phyloP scores from a whole-genome alignment of 1,284 basidiomycete genomes.

The Gymnopus androsaceus region DNA sequence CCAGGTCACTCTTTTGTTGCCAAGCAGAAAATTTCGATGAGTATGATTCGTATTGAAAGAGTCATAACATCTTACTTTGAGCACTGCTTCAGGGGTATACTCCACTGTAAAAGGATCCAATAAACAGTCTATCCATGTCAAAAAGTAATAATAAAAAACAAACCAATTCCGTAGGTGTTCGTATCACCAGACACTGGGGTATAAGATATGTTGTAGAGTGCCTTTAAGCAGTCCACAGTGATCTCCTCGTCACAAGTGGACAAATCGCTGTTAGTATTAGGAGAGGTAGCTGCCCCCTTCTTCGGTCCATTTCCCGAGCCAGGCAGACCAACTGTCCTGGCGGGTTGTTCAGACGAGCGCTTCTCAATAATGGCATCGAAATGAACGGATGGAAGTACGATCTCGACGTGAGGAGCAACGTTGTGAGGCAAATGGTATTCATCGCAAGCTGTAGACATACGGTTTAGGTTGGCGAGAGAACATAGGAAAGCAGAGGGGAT shows the following conservation, averaged over 20 bases:
- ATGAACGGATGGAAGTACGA: slow-evolving; percentile 49
- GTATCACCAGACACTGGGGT: slow-evolving; percentile 38
- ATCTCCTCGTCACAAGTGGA: slow-evolving; percentile 43
- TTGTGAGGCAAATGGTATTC: slow-evolving; percentile 45
- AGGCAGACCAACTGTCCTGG: slow-evolving; percentile 29
- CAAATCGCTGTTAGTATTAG: slow-evolving; percentile 29
- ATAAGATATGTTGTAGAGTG: slow-evolving; percentile 42
- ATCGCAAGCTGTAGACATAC: slow-evolving; percentile 38
- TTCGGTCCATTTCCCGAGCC: slow-evolving; percentile 34
- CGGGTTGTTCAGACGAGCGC: not conserved
- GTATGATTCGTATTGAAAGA: no score
- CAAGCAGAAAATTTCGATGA: no score
- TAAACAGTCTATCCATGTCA: no score
- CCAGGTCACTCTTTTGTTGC: no score
- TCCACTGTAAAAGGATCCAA: no score
- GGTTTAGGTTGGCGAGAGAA: not conserved
- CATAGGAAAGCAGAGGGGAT: not conserved
- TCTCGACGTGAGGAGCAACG: slow-evolving; percentile 43
- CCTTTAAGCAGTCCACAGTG: slow-evolving; percentile 47
- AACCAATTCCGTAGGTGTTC: slow-evolving; percentile 56
- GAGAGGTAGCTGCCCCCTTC: slow-evolving; percentile 33
- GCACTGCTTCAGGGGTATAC: no score
- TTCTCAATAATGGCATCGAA: slow-evolving; percentile 31
- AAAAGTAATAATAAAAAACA: no score
- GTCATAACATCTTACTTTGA: no score